Percentiles rank a stretch among this genome's conserved stretches.
Conservation (phyloP, 495 filamentous ascomycete genomes). For the Talaromyces trachyspermus region DNA sequence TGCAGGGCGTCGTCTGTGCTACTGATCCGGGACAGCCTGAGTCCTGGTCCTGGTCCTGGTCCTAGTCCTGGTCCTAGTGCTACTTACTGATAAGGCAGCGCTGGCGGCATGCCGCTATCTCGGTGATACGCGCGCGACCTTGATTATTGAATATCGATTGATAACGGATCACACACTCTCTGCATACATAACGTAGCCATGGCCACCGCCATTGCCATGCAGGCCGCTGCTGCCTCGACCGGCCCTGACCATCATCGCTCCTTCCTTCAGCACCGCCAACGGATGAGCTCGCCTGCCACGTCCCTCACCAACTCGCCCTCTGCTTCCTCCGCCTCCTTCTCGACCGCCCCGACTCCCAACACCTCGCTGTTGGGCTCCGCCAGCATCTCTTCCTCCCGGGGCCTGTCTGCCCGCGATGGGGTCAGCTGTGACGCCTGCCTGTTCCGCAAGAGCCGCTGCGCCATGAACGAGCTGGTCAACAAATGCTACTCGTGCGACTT, state of each 20-base stretch:
- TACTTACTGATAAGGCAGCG: too few relatives aligned
- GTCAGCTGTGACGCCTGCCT: conserved; percentile 72
- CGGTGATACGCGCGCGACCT: too few relatives aligned
- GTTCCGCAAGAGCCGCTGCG: conserved; percentile 79
- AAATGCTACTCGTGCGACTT: conserved; percentile 49
- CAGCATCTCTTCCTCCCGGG: conserved; percentile 9
- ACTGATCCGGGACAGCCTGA: too few relatives aligned
- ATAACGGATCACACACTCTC: too few relatives aligned
- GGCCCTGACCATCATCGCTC: conserved; percentile 19
- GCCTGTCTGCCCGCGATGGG: conserved; percentile 35
- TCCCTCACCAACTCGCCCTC: conserved; percentile 22
- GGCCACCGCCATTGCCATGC: conserved; percentile 41
- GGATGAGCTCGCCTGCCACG: conserved; percentile 22
- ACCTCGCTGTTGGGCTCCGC: background rate
- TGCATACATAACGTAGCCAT: conserved; percentile 17
- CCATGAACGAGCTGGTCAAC: conserved; percentile 59
- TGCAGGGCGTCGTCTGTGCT: too few relatives aligned
- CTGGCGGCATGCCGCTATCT: background rate
- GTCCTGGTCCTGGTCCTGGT: too few relatives aligned
- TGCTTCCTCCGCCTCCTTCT: conserved; percentile 14
- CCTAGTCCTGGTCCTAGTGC: too few relatives aligned
- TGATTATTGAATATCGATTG: too few relatives aligned
- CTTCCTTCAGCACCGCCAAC: conserved; percentile 11
- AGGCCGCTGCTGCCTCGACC: conserved; percentile 19
- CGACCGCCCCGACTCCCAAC: conserved; percentile 7